These are phyloP conservation scores for Withania somnifera DNA, from an alignment of 305 asterid species.

Conservation along the genomic window DNA sequence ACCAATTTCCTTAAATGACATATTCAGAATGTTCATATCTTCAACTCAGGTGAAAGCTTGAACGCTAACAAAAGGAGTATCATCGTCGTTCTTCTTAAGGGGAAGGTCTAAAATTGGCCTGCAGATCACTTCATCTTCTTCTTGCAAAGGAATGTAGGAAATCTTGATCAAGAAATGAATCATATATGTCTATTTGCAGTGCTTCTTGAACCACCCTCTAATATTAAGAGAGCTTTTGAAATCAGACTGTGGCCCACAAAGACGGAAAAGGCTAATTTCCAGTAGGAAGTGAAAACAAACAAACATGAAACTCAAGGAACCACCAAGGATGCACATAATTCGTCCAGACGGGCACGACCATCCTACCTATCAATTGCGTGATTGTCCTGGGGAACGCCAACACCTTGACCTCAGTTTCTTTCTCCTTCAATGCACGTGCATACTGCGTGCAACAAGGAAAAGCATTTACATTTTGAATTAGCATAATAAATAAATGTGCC, in stretches of 20 bases:
- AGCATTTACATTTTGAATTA: background rate
- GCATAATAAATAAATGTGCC: no score
- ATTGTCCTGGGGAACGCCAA: slow-evolving; percentile 56
- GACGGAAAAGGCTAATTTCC: background rate
- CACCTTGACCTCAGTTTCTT: slow-evolving; percentile 54
- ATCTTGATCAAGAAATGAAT: background rate
- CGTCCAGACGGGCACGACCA: background rate
- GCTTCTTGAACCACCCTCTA: slow-evolving; percentile 69
- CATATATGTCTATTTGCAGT: slow-evolving; percentile 30
- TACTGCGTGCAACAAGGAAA: slow-evolving; percentile 24
- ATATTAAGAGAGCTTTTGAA: slow-evolving; percentile 72
- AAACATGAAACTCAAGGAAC: background rate
- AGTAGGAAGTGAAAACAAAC: background rate
- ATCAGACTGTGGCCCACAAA: slow-evolving; percentile 64
- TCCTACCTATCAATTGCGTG: slow-evolving; percentile 59
- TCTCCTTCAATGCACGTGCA: slow-evolving; percentile 69
- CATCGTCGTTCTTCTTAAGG: background rate
- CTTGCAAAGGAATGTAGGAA: background rate
- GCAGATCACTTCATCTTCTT: background rate
- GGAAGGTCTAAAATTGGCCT: no score
- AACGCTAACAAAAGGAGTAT: background rate
- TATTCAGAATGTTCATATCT: background rate
- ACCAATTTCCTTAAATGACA: background rate
- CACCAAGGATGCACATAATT: background rate
- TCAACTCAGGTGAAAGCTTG: background rate